These are phyloP conservation scores for Zalerion maritima DNA, from an alignment of 495 filamentous ascomycete genomes.

Conservation along the genomic window DNA sequence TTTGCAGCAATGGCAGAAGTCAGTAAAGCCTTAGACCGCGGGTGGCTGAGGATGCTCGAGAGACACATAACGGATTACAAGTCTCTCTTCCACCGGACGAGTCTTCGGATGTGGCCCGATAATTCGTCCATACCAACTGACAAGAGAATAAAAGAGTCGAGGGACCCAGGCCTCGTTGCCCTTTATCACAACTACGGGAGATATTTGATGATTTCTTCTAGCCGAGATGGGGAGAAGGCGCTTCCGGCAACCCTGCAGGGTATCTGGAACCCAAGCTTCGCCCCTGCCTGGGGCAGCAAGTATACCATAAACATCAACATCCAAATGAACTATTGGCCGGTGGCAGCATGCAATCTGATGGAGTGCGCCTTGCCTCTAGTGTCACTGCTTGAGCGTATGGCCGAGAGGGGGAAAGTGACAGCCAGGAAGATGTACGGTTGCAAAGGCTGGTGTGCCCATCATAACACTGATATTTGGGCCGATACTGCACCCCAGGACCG, in stretches of 20 bases:
- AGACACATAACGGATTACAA: constrained; percentile 21
- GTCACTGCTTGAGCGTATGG: constrained; percentile 24
- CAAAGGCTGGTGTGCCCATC: constrained; percentile 30
- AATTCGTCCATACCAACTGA: constrained; percentile 17
- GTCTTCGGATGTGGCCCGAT: constrained; percentile 14
- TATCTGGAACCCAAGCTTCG: constrained; percentile 38
- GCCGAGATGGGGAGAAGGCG: constrained; percentile 16
- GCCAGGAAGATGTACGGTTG: constrained; percentile 34
- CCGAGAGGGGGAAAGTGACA: constrained; percentile 19
- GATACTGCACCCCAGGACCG: constrained; percentile 31
- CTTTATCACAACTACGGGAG: constrained; percentile 32
- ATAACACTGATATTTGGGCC: constrained; percentile 35
- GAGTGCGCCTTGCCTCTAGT: constrained; percentile 21
- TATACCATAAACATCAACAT: constrained; percentile 24
- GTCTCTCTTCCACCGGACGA: constrained; percentile 18
- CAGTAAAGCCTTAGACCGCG: constrained; percentile 9
- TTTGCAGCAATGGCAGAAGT: constrained; percentile 12
- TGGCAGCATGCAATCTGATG: constrained; percentile 22
- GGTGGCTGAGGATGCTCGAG: constrained; percentile 11
- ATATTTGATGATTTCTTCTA: constrained; percentile 31
- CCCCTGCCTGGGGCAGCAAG: constrained; percentile 37
- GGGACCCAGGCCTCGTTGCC: constrained; percentile 24
- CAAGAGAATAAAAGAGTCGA: constrained; percentile 11
- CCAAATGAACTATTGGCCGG: constrained; percentile 42
- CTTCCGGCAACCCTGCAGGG: constrained; percentile 45